phyloP scores from a whole-genome alignment of 306 rosid species.

The Canavalia gladiata region DNA sequence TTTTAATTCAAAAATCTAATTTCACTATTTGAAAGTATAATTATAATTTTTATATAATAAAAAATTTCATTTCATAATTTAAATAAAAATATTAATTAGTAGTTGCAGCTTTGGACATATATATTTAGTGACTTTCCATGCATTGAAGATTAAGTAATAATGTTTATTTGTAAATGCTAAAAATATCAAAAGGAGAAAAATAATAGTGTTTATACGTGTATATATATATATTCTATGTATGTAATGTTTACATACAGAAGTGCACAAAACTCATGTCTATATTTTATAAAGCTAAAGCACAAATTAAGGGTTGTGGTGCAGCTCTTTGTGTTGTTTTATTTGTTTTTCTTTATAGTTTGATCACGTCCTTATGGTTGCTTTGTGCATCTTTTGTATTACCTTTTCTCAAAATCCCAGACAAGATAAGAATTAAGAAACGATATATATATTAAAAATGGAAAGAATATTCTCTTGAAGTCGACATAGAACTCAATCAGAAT shows the following conservation, averaged over 20 bases:
- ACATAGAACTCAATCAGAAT: slow-evolving; percentile 9
- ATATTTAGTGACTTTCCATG: neutral
- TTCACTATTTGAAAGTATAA: too few species aligned
- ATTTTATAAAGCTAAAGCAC: slow-evolving; percentile 28
- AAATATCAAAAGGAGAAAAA: neutral
- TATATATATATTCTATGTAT: neutral
- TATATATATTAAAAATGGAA: slow-evolving; percentile 21
- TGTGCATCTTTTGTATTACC: slow-evolving; percentile 35
- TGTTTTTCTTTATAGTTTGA: slow-evolving; percentile 26
- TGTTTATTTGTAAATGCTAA: slow-evolving; percentile 11
- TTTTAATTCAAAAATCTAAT: too few species aligned
- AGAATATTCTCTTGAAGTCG: slow-evolving; percentile 37
- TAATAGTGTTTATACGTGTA: neutral
- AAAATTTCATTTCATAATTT: neutral
- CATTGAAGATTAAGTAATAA: neutral
- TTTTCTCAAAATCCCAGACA: slow-evolving; percentile 28
- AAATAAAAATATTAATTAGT: neutral
- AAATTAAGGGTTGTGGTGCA: neutral
- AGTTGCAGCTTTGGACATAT: neutral
- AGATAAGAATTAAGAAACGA: slow-evolving; percentile 11
- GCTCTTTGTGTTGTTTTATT: slow-evolving; percentile 15
- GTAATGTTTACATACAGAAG: neutral
- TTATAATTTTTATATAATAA: too few species aligned
- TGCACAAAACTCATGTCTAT: neutral
- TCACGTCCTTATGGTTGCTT: slow-evolving; percentile 21